Evolutionary conservation across 495 filamentous ascomycete genomes (phyloP).

Genomic region (Podospora anserina): DNA sequence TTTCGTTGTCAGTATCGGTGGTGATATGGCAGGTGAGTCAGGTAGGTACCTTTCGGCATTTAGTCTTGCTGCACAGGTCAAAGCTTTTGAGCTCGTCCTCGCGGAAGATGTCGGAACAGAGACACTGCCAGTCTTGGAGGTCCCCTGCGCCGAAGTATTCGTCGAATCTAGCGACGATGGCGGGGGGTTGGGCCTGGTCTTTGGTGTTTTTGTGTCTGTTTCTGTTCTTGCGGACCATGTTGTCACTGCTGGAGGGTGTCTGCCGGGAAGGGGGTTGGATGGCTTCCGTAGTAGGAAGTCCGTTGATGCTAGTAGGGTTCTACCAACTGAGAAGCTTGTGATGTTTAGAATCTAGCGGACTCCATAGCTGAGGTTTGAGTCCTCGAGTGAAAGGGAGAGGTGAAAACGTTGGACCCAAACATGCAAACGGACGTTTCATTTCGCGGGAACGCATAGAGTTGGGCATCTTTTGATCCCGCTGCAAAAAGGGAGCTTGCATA

Average conservation of each 20-base stretch:
- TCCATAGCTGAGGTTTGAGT: not conserved
- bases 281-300: not conserved
- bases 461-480: not conserved
- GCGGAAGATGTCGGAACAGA: slow-evolving; percentile 32
- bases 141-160: slow-evolving; percentile 33
- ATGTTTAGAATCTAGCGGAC: not conserved
- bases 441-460: not conserved
- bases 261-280: not conserved
- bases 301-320: not conserved
- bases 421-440: not conserved
- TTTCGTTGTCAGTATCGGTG: not conserved
- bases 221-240: not conserved
- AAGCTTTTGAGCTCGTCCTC: slow-evolving; percentile 20
- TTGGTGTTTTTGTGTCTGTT: not conserved
- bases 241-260: not conserved
- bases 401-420: not conserved
- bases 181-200: too few relatives aligned
- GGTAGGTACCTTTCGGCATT: slow-evolving; percentile 37
- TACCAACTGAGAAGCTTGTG: not conserved
- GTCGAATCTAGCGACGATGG: slow-evolving; percentile 21
- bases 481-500: not conserved
- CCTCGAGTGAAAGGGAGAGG: not conserved
- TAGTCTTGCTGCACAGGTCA: slow-evolving; percentile 30
- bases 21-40: too few relatives aligned
- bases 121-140: slow-evolving; percentile 35